Evolutionary conservation across 768 basidiomycete species (phyloP).

Genomic region (Psilocybe azurescens): DNA sequence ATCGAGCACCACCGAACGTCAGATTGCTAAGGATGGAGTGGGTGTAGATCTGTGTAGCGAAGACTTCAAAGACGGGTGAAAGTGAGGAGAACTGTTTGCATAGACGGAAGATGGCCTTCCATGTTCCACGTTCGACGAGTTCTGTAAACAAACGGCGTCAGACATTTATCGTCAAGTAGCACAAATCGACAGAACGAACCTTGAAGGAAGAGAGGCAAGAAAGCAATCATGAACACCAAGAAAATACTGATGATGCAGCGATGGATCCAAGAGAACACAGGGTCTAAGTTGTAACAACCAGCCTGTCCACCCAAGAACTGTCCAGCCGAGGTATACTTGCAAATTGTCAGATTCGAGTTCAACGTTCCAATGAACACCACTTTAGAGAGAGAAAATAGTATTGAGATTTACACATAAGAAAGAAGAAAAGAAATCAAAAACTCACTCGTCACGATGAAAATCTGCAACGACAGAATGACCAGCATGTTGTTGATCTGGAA

Average conservation of each 20-base stretch:
- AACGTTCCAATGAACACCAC: slow-evolving; percentile 96
- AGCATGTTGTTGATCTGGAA: slow-evolving; percentile 99
- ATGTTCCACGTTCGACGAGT: slow-evolving; percentile 93
- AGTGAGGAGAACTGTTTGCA: slow-evolving; percentile 94
- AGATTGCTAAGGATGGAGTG: slow-evolving; percentile 97
- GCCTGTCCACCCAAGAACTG: slow-evolving; percentile 77
- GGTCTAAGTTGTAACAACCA: slow-evolving; percentile 94
- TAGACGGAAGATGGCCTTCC: slow-evolving; percentile 88
- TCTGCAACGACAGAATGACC: slow-evolving; percentile 94
- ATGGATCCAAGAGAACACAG: slow-evolving; percentile 95
- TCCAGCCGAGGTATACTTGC: slow-evolving; percentile 75
- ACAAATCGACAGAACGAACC: slow-evolving; percentile 49
- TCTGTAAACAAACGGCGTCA: slow-evolving; percentile 52
- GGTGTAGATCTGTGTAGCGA: slow-evolving; percentile 97
- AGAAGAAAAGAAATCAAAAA: slow-evolving; percentile 22
- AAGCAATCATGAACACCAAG: slow-evolving; percentile 97
- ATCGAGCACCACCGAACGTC: slow-evolving; percentile 97
- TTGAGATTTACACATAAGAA: not conserved
- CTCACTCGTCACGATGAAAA: slow-evolving; percentile 92
- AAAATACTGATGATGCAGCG: slow-evolving; percentile 98
- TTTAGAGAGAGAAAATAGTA: slow-evolving; percentile 36
- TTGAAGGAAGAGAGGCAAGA: slow-evolving; percentile 94
- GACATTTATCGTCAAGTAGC: slow-evolving; percentile 10
- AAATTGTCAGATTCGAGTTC: slow-evolving; percentile 80
- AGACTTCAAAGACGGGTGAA: slow-evolving; percentile 96